phyloP scores from a whole-genome alignment of 2,329 filamentous ascomycete species.

The Dissoconium aciculare region DNA sequence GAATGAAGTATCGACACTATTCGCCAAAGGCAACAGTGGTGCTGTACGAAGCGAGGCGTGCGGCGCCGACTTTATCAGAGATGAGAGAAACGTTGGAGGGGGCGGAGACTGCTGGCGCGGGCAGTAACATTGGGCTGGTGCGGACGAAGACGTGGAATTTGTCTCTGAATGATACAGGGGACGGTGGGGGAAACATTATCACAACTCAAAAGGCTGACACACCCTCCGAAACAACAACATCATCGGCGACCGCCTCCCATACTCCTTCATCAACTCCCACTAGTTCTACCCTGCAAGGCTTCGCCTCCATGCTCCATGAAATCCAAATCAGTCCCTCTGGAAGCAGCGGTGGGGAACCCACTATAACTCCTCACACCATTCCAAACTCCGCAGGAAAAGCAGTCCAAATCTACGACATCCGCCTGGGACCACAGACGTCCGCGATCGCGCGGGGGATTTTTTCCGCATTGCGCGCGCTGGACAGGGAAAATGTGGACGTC shows the following conservation, averaged over 20 bases:
- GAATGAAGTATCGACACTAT: constrained; percentile 99
- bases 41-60: constrained; percentile 46
- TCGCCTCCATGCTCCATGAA: too few species aligned
- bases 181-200: too few species aligned
- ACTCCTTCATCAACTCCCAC: too few species aligned
- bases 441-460: constrained; percentile 79
- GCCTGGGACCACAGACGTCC: constrained; percentile 54
- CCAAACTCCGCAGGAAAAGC: background rate
- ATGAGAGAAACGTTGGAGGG: constrained; percentile 16
- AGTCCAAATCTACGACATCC: constrained; percentile 38
- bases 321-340: too few species aligned
- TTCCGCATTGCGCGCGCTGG: constrained; percentile 70
- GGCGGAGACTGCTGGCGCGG: too few species aligned
- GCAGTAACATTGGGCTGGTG: constrained; percentile 29
- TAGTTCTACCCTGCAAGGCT: background rate
- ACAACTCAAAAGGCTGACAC: too few species aligned
- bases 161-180: too few species aligned
- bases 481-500: constrained; percentile 59
- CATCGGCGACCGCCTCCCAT: too few species aligned
- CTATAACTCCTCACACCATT: background rate
- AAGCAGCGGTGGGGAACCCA: too few species aligned
- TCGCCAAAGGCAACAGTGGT: constrained; percentile 71
- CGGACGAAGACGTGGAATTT: constrained; percentile 23
- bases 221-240: too few species aligned
- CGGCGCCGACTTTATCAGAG: constrained; percentile 18